phyloP scores from a whole-genome alignment of 2,329 filamentous ascomycete genomes.

The Didymellaceae sp. region DNA sequence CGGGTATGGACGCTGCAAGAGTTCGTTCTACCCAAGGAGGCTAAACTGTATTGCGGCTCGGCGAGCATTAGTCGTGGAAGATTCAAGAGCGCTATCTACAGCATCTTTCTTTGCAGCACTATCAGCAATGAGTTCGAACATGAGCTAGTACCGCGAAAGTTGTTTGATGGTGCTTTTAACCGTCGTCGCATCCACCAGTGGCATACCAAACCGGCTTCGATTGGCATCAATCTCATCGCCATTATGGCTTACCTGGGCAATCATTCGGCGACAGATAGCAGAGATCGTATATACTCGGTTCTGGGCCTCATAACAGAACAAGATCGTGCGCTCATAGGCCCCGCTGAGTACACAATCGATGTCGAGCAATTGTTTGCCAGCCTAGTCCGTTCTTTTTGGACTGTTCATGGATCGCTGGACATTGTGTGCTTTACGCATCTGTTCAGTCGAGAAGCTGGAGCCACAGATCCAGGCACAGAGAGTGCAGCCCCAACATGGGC shows the following conservation, averaged over 20 bases:
- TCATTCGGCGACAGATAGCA: constrained; percentile 35
- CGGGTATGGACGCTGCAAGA: constrained; percentile 40
- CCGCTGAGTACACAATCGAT: constrained; percentile 31
- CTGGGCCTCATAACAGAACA: constrained; percentile 34
- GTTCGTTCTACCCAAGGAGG: constrained; percentile 38
- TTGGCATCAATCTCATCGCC: constrained; percentile 33
- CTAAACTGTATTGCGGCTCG: constrained; percentile 34
- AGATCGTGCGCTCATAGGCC: constrained; percentile 33
- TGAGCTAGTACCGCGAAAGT: constrained; percentile 31
- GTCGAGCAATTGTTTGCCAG: constrained; percentile 31
- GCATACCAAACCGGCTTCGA: constrained; percentile 21
- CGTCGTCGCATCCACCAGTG: constrained; percentile 39
- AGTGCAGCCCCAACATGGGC: constrained; percentile 33
- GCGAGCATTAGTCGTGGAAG: constrained; percentile 31
- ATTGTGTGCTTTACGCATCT: constrained; percentile 42
- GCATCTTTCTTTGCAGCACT: constrained; percentile 36
- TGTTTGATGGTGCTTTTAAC: constrained; percentile 40
- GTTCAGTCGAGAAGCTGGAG: constrained; percentile 32
- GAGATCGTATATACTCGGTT: constrained; percentile 41
- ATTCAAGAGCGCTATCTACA: constrained; percentile 40
- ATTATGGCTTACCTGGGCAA: constrained; percentile 41
- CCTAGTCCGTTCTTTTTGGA: constrained; percentile 40
- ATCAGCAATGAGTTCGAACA: constrained; percentile 31
- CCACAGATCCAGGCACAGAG: constrained; percentile 17
- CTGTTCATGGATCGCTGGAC: constrained; percentile 30